These are phyloP conservation scores for Pisolithus marmoratus DNA, from an alignment of 768 basidiomycete species.

Conservation along the genomic window DNA sequence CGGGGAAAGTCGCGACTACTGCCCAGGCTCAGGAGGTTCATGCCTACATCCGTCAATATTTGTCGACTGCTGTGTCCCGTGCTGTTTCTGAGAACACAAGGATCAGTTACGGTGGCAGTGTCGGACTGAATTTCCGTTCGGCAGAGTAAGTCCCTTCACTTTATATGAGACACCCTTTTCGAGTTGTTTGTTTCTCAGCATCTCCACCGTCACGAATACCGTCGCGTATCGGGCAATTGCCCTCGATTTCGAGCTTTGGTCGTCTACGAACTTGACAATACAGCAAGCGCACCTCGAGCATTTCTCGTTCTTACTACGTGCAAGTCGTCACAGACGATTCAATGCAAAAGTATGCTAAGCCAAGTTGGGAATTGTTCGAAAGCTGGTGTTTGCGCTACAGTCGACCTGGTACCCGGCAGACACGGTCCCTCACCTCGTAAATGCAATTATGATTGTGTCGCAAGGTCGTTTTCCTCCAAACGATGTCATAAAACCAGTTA, in stretches of 20 bases:
- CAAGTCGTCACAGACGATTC: conserved; percentile 71
- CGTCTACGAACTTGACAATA: conserved; percentile 62
- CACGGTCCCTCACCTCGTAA: conserved; percentile 41
- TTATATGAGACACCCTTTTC: background rate
- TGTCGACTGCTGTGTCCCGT: conserved; percentile 57
- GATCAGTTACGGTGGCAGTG: conserved; percentile 95
- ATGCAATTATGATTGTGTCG: conserved; percentile 56
- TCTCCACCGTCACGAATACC: conserved; percentile 77
- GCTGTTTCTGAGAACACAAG: conserved; percentile 68
- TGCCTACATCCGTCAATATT: conserved; percentile 70
- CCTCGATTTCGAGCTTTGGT: conserved; percentile 90
- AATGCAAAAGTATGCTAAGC: conserved; percentile 69
- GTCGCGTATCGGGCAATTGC: conserved; percentile 79
- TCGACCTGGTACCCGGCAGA: conserved; percentile 68
- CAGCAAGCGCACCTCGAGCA: conserved; percentile 77
- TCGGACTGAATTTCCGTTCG: conserved; percentile 78
- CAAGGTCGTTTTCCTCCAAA: conserved; percentile 66
- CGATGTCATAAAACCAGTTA: conserved; percentile 76
- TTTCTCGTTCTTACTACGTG: conserved; percentile 66
- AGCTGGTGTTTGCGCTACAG: conserved; percentile 77
- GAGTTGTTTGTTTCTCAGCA: conserved; percentile 37
- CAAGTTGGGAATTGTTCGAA: conserved; percentile 67
- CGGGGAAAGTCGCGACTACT: conserved; percentile 90
- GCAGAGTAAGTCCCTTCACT: conserved; percentile 56
- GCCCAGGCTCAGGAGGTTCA: conserved; percentile 94